Percentiles rank a stretch among this genome's conserved stretches.
phyloP scores from a whole-genome alignment of 176 grass and related monocot species.

The Puccinellia tenuiflora region DNA sequence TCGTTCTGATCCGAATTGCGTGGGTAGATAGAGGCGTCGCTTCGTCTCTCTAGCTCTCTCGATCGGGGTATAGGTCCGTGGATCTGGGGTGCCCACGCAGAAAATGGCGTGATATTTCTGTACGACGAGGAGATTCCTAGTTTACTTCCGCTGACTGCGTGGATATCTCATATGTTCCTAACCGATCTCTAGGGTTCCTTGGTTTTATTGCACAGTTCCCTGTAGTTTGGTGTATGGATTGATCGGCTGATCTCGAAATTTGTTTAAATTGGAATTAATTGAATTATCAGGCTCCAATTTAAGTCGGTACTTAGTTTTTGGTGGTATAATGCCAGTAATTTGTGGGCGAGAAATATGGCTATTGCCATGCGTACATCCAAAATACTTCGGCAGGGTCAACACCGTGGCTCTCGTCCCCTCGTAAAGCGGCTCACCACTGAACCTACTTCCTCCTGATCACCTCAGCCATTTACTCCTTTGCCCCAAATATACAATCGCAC shows the following conservation, averaged over 20 bases:
- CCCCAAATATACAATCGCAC: not conserved
- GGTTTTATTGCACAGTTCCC: not conserved
- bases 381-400: not conserved
- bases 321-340: not conserved
- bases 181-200: slow-evolving; percentile 20
- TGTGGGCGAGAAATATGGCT: slow-evolving; percentile 2
- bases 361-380: not conserved
- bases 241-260: not conserved
- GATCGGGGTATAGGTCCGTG: not conserved
- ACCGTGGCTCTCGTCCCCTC: not conserved
- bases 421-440: not conserved
- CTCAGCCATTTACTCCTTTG: not conserved
- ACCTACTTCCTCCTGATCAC: not conserved
- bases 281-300: not conserved
- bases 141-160: not conserved
- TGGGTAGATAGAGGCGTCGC: slow-evolving; percentile 8
- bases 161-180: not conserved
- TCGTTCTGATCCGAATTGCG: not conserved
- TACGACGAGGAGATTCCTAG: not conserved
- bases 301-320: not conserved
- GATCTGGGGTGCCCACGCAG: not conserved
- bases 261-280: not conserved
- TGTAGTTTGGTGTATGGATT: not conserved
- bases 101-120: not conserved
- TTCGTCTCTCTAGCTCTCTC: slow-evolving; percentile 7